Base-by-base conservation (phyloP, 2,329 filamentous ascomycete species). In the Plectosphaerella cucumerina region DNA sequence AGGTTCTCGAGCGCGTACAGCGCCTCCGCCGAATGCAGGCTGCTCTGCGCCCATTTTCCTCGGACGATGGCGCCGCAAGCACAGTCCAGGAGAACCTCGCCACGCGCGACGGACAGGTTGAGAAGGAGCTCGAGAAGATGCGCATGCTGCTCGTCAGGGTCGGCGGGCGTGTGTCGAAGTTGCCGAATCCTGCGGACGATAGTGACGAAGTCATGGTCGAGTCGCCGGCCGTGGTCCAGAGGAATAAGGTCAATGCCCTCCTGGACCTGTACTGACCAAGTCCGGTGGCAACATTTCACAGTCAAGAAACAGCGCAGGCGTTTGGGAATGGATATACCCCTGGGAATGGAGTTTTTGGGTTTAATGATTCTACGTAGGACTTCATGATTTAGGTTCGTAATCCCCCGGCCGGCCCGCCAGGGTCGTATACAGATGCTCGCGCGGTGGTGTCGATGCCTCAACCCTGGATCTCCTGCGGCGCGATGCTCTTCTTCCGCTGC, bases 111-210 rank as follows among this genome's bases (percentile, higher is more conserved):
- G 82, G 84, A 2, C 77, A 83, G 45, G 65, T 90, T 10, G 85
- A 86, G 62, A 71, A 71, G 49, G 86, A 90, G 66, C 69, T 90
- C 50, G 80, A 84, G 63, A 78, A 77, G 55, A 88, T 86, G 77
- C 77, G 84, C 33, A 72, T 84, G 56, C 66, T 90, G 54, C 72
- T 86, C 50, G 76, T 77, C 1, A 73, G 84, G 22, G 82, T 87
- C 1, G 75, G 76, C 5, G 80, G 76, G 2, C 73, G 80, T 18
- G 70, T 86, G 1, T 70, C 66, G 12, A 62, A 64, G 50, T 51
- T 78, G 15, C 64, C 68, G 6, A 60, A 60, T 33, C 53, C 12
- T 35, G 54, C 53, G 6, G 57, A 50, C 22, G 60, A 56, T 14
- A 61, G 55, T 14, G 56, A 58, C 4, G 56, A 60, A 3, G 59